Conservation (phyloP, 2,329 filamentous ascomycete species). For the Apiospora kogelbergensis region DNA sequence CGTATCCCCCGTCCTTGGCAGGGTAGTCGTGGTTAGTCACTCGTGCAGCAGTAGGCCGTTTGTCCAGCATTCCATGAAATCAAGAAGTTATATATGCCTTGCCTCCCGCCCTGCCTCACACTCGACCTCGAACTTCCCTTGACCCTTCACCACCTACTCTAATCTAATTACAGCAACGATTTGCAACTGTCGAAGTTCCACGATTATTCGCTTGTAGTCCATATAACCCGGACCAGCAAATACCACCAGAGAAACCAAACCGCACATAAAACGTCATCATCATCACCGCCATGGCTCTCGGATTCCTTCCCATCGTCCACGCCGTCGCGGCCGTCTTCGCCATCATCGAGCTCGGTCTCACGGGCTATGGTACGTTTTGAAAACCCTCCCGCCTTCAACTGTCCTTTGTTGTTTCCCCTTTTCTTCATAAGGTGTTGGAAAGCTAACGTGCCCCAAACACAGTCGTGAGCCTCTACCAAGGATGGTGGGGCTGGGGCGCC, state of each 20-base stretch:
- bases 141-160: neutral
- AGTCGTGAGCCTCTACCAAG: constrained; percentile 55
- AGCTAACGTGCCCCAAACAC: too few relatives aligned
- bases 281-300: constrained; percentile 53
- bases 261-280: neutral
- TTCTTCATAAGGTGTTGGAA: too few relatives aligned
- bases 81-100: neutral
- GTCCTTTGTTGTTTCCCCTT: too few relatives aligned
- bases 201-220: neutral
- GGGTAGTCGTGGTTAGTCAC: neutral
- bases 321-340: constrained; percentile 66
- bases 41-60: neutral
- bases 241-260: neutral
- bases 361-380: constrained; percentile 63
- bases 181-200: neutral
- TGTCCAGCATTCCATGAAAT: neutral
- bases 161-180: neutral
- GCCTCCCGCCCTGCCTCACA: neutral
- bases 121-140: too few relatives aligned
- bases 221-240: neutral
- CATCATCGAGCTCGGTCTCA: constrained; percentile 73
- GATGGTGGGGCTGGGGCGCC: constrained; percentile 28
- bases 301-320: constrained; percentile 63
- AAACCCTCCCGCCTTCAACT: too few relatives aligned
- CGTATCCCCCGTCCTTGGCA: neutral